Base-by-base conservation (phyloP, 78 protist species). In the Dictyostelium purpureum region DNA sequence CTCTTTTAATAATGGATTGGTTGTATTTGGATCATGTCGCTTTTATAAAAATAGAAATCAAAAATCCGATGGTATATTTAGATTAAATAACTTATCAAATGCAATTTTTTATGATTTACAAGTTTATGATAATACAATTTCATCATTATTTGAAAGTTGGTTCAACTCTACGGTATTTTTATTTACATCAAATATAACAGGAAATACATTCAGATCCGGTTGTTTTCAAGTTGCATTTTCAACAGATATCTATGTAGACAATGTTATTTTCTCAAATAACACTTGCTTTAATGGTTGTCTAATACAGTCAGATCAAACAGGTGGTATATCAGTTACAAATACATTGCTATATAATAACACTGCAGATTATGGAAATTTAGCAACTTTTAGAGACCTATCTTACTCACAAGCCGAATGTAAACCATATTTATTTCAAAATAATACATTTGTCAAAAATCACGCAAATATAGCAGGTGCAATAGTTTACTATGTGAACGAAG, bases 1-100 rank as follows among this genome's bases (percentile, higher is more conserved):
- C 52, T 24, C 81, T 14, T 75, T 35, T 51, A 75, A 75, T 52
- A 75, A 47, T 75, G 81, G 81, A 43, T 24, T 51, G 19, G 63
- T 75, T 35, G 47, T 75, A 11, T 28, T 75, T 51, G 81, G 57
- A 35, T 38, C 67, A 10, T 24, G 45, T 51, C 16, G 16, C 21
- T 51, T 75, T 24, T 33, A 6, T 28, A 18, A 75, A 33, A 47
- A 75, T 75, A 12, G 35, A 3, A 51, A 51, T 75, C 28, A 51
- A 18, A 47, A 28, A 35, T 31, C 43, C 21, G 81, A 75, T 47
- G 61, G 67, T 35, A 35, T 75, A 18, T 51, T 75, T 47, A 18
- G 57, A 14, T 26, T 75, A 9, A 47, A 75, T 28, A 75, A 75
- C 33, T 51, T 56, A 71, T 35, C 51, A 16, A 71, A 28, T 35